Base-by-base conservation (phyloP, 352 stramenopile genomes). In the Halophytophthora polymorphica region DNA sequence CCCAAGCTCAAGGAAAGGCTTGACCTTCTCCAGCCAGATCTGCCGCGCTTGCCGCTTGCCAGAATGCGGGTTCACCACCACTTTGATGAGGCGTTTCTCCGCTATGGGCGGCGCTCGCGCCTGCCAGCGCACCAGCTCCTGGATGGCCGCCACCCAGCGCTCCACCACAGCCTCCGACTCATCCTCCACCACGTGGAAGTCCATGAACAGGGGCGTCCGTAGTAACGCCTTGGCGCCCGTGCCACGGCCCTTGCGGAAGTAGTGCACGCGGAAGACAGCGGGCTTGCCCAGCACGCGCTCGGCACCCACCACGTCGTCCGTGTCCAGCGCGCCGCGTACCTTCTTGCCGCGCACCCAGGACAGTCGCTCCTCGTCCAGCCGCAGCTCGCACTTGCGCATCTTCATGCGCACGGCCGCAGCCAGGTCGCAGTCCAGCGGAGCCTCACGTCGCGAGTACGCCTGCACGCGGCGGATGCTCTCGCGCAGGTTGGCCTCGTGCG, bases 101-200 rank as follows among this genome's bases (percentile, higher is more conserved):
- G 63, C 45, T 45, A 88, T 70, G 1, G 82, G 73, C 37, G 82
- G 82, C 25, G 77, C 74, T 12, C 82, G 78, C 44, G 82, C 82
- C 53, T 92, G 82, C 78, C 78, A 92, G 45, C 82, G 78, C 44
- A 92, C 82, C 6, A 92, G 76, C 45, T 92, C 82, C 53, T 92
- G 82, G 33, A 92, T 86, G 23, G 75, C 64, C 2, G 56, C 56
- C 22, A 90, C 65, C 81, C 81, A 92, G 44, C 64, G 70, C 18
- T 72, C 57, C 4, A 77, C 53, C 11, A 88, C 64, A 0, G n/a
- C n/a, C 49, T 50, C 50, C 15, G 50, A 18, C 61, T 65, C 57
- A 23, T 70, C 58, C 55, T 73, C 57, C 13, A 71, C 49, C 34
- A 58, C 64, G 19, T 70, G 45, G 42, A 93, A 86, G 45, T 88